These are phyloP conservation scores for Neurospora discreta DNA, from an alignment of 495 filamentous ascomycete species.

Conservation along the genomic window DNA sequence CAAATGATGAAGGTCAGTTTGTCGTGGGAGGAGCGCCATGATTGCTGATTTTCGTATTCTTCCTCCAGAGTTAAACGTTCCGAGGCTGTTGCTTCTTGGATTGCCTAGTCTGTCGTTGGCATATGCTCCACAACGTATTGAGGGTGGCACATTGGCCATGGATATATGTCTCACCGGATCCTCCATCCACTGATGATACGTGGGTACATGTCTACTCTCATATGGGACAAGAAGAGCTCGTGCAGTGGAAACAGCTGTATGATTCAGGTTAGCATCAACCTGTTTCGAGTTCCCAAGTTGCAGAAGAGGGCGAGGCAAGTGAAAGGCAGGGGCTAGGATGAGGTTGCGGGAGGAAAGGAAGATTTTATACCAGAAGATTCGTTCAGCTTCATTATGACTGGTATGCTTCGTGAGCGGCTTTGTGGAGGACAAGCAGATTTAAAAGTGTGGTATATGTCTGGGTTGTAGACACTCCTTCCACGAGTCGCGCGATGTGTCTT, in stretches of 20 bases:
- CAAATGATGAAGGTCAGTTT: slow-evolving; percentile 68
- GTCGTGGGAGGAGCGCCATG: slow-evolving; percentile 66
- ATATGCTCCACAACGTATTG: neutral
- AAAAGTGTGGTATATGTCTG: neutral
- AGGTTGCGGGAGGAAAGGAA: neutral
- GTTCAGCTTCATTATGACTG: slow-evolving; percentile 28
- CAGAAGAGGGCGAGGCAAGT: neutral
- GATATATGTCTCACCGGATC: slow-evolving; percentile 46
- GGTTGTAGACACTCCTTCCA: neutral
- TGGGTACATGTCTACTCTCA: slow-evolving; percentile 64
- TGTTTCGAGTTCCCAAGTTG: neutral
- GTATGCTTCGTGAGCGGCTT: neutral
- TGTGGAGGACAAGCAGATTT: neutral
- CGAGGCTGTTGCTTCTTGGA: slow-evolving; percentile 75
- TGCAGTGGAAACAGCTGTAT: slow-evolving; percentile 53
- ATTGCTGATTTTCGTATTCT: slow-evolving; percentile 76
- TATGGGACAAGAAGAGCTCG: slow-evolving; percentile 72
- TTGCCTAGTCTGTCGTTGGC: slow-evolving; percentile 39
- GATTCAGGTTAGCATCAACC: neutral
- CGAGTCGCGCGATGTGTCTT: neutral
- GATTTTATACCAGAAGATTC: slow-evolving; percentile 28
- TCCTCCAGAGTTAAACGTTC: slow-evolving; percentile 65
- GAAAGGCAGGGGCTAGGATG: neutral
- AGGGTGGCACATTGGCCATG: neutral
- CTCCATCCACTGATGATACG: slow-evolving; percentile 87